Evolutionary conservation across 139 green algal species (phyloP).

Genomic region (Tetradesmus obliquus): DNA sequence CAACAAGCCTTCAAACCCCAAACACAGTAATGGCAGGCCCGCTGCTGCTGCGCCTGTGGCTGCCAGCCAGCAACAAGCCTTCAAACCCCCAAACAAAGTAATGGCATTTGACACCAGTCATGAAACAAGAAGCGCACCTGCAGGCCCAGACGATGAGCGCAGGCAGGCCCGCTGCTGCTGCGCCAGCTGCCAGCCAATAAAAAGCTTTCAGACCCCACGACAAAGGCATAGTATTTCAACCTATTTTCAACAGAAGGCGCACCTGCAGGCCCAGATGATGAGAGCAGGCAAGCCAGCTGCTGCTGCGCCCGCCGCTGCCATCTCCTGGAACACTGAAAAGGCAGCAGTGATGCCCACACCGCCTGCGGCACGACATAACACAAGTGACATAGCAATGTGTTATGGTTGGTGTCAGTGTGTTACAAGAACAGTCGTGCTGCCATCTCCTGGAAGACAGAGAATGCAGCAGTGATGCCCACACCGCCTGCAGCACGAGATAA

Average conservation of each 20-base stretch:
- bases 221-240: no score
- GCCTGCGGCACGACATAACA: background rate
- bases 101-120: no score
- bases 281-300: background rate
- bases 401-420: background rate
- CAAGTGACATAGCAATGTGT: background rate
- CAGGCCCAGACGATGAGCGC: background rate
- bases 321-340: constrained; percentile 32
- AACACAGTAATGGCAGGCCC: background rate
- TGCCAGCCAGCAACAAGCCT: background rate
- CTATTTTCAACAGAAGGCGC: no score
- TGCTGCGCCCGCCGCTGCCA: background rate
- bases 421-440: background rate
- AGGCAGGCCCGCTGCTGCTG: background rate
- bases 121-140: background rate
- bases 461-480: constrained; percentile 14
- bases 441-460: constrained; percentile 37
- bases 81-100: no score
- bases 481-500: background rate
- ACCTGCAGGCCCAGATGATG: constrained; percentile 26
- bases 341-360: constrained; percentile 22
- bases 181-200: background rate
- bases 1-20: no score
- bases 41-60: background rate
- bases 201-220: no score